These are phyloP conservation scores for Boletales sp. DNA, from an alignment of 768 basidiomycete genomes.

Conservation along the genomic window DNA sequence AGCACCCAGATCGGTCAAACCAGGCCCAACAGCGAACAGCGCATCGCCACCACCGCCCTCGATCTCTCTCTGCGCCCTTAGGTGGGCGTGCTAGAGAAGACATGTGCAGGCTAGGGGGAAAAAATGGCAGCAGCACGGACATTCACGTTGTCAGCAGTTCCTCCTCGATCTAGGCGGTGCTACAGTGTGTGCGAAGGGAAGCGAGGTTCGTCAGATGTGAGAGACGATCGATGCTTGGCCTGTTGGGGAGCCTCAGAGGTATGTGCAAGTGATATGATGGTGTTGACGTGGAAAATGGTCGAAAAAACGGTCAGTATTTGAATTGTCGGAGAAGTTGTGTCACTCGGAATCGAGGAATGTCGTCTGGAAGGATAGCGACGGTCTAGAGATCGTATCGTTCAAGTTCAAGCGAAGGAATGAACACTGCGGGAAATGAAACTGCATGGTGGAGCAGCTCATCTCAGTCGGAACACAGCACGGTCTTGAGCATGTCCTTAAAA, in stretches of 20 bases:
- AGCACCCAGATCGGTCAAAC: neutral
- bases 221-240: neutral
- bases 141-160: neutral
- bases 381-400: neutral
- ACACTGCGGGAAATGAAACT: neutral
- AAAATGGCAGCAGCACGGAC: neutral
- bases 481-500: neutral
- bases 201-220: neutral
- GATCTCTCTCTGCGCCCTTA: neutral
- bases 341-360: conserved; percentile 1
- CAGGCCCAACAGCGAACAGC: neutral
- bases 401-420: neutral
- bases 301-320: neutral
- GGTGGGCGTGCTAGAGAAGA: neutral
- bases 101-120: neutral
- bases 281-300: neutral
- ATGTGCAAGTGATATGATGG: neutral
- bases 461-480: neutral
- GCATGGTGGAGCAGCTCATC: neutral
- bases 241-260: neutral
- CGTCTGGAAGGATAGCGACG: neutral
- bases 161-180: neutral
- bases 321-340: neutral
- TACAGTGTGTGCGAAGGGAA: neutral
- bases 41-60: neutral